These are phyloP conservation scores for Heterobasidion parviporum DNA, from an alignment of 1,284 basidiomycete genomes.

Conservation along the genomic window DNA sequence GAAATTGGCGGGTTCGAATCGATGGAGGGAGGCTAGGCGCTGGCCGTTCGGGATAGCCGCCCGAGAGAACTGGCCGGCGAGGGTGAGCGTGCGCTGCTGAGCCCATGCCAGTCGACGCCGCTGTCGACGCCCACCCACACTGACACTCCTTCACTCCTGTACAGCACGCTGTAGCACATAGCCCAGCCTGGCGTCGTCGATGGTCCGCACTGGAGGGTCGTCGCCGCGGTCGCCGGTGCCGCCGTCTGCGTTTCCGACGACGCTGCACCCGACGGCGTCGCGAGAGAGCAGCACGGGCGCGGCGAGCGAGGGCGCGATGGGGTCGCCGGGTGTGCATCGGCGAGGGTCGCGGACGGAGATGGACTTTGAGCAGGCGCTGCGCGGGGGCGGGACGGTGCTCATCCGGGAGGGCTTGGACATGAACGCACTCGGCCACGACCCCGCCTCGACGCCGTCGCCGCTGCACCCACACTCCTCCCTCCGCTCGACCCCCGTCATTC, in stretches of 20 bases:
- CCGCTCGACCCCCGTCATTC: conserved; percentile 11
- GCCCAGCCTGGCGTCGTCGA: conserved; percentile 14
- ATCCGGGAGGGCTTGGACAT: conserved; percentile 65
- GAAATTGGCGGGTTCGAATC: neutral
- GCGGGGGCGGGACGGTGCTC: conserved; percentile 52
- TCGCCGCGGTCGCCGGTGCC: conserved; percentile 25
- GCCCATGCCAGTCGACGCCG: neutral
- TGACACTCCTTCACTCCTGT: neutral
- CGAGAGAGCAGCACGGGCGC: neutral
- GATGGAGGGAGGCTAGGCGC: neutral
- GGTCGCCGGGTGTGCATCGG: conserved; percentile 18
- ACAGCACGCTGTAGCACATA: conserved; percentile 13
- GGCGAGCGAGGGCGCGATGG: conserved; percentile 8
- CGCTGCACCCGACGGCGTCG: neutral
- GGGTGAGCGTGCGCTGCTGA: no score
- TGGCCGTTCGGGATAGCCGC: neutral
- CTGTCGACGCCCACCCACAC: neutral
- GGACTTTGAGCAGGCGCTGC: conserved; percentile 72
- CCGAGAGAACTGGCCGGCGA: no score
- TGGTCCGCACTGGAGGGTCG: conserved; percentile 15
- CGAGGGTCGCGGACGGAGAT: conserved; percentile 62
- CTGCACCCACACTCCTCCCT: conserved; percentile 18
- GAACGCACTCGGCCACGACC: conserved; percentile 46
- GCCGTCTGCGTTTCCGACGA: conserved; percentile 38
- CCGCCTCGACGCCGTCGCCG: conserved; percentile 19